Conservation (phyloP, 768 basidiomycete species). For the Naematelia encephala region DNA sequence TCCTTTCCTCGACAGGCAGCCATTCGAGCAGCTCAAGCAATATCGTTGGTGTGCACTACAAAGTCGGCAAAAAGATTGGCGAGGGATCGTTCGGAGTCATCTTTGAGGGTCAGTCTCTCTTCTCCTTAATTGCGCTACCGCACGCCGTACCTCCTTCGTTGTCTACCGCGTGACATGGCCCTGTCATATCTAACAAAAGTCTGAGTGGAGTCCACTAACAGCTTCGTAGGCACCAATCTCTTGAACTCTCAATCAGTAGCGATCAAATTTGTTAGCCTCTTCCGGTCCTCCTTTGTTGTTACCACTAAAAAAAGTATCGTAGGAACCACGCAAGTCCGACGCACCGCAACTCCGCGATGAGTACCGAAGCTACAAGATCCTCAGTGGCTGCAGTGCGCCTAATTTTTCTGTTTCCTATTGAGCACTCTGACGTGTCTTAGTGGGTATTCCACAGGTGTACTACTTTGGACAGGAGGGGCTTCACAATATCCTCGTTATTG, state of each 20-base stretch:
- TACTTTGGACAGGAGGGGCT: conserved; percentile 99
- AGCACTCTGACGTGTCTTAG: conserved; percentile 55
- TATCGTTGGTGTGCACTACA: conserved; percentile 92
- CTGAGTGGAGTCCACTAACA: no score
- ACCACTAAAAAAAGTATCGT: conserved; percentile 1
- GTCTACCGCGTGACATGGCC: no score
- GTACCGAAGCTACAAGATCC: conserved; percentile 95
- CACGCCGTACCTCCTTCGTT: no score
- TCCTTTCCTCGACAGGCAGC: conserved; percentile 34
- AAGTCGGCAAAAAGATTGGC: conserved; percentile 98
- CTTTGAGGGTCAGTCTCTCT: conserved; percentile 75
- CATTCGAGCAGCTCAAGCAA: conserved; percentile 49
- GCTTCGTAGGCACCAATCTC: conserved; percentile 81
- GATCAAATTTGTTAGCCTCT: conserved; percentile 92
- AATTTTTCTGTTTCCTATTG: conserved; percentile 10
- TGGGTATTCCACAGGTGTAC: conserved; percentile 97
- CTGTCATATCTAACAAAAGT: no score
- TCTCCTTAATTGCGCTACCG: conserved; percentile 52
- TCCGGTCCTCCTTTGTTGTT: not conserved
- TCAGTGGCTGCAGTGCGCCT: conserved; percentile 81
- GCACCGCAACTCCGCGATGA: conserved; percentile 97
- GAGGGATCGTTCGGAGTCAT: conserved; percentile 95
- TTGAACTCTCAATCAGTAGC: conserved; percentile 98
- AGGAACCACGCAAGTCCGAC: conserved; percentile 80
- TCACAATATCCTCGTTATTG: conserved; percentile 98